phyloP scores from a whole-genome alignment of 1,139 yeast species.

The Sugiyamaella novakii region DNA sequence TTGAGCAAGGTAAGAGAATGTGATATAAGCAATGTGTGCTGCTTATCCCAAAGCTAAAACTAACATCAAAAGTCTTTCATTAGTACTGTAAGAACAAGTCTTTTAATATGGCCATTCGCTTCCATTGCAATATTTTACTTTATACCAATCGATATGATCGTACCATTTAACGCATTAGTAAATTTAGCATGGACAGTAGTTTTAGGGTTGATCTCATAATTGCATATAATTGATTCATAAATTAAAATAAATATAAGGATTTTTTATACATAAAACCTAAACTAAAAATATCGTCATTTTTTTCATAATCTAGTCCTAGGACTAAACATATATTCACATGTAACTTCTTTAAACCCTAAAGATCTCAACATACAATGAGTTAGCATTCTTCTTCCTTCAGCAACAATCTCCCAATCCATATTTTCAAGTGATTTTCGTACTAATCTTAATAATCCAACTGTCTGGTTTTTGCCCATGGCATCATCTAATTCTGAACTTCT shows the following conservation, averaged over 20 bases:
- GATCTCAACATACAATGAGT: constrained; percentile 40
- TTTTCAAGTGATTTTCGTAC: constrained; percentile 35
- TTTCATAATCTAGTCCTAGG: constrained; percentile 13
- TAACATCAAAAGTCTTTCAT: constrained; percentile 27
- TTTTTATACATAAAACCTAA: neutral
- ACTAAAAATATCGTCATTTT: neutral
- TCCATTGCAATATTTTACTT: constrained; percentile 40
- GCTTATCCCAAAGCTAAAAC: no score
- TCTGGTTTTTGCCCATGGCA: constrained; percentile 33
- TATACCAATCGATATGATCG: constrained; percentile 38
- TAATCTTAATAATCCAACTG: constrained; percentile 40
- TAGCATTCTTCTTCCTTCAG: constrained; percentile 39
- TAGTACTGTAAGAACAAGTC: constrained; percentile 38
- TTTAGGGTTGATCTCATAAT: constrained; percentile 35
- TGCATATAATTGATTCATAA: constrained; percentile 9
- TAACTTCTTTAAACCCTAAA: constrained; percentile 35
- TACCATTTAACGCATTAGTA: constrained; percentile 41
- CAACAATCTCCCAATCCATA: constrained; percentile 38
- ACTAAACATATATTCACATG: constrained; percentile 35
- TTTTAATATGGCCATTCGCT: constrained; percentile 44
- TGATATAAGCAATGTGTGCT: no score
- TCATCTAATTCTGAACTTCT: constrained; percentile 29
- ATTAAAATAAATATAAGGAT: neutral
- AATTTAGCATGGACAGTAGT: constrained; percentile 43
- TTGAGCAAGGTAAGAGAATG: constrained; percentile 33